Evolutionary conservation across 495 filamentous ascomycete species (phyloP), one percentile per base, ranked within the genome.

Genomic region (Chaetomidium leptoderma): DNA sequence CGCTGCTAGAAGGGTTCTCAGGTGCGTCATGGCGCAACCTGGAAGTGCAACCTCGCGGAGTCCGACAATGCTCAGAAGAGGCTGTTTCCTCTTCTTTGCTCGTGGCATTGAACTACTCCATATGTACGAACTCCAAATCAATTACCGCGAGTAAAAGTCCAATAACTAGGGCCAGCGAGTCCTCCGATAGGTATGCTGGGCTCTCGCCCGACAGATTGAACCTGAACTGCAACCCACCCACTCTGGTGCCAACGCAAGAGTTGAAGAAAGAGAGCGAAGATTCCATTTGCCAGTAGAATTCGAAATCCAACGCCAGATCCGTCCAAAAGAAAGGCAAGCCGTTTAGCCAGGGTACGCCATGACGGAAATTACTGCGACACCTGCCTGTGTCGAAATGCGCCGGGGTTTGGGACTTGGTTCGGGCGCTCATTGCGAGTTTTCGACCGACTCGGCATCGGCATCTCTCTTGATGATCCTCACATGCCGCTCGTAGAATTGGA

Each of bases 401-500:
- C 13, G 11, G 27, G 6, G 17, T 9, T 21, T 3, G 17, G 3
- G 17, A 6, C 19, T 8, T 4, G 17, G 4, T 21, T 7, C 6
- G 6, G 37, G 8, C 53, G 13, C 9, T 33, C 30, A 49, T 49
- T 32, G 4, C 8, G 44, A 21, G 3, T 42, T 48, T n/a, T 26
- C 17, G 2, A 36, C 23, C 6, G 57, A 59, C 1, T 66, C 59
- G 2, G 23, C n/a, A 3, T 65, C 61, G 5, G 43, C 23, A 2
- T 64, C 65, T n/a, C 57, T 53, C 53, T 71, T 73, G 39, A 79
- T 70, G 37, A 78, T 79, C n/a, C 72, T 63, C 9, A 85, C 73
- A 47, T 84, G 81, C 4, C 73, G 75, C 57, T 85, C 81, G 61
- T 84, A 85, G 51, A 84, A 85, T 50, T 74, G 76, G 0, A 85